Percentiles rank a stretch among this genome's conserved stretches.
phyloP scores from a whole-genome alignment of 129 eudicot species.

The Dittrichia graveolens region DNA sequence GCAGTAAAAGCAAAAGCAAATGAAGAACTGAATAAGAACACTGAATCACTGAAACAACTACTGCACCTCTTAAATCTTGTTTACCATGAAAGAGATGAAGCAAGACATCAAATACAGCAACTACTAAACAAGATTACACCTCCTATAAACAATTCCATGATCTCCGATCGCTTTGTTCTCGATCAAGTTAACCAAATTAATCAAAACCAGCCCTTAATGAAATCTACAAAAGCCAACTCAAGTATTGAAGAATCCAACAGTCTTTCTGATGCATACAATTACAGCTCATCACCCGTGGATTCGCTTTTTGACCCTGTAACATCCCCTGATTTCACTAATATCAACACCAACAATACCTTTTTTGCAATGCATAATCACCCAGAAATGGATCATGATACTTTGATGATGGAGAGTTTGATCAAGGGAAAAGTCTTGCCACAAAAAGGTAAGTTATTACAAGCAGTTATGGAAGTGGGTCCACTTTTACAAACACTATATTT shows the following conservation, averaged over 20 bases:
- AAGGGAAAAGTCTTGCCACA: conserved; percentile 62
- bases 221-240: conserved; percentile 55
- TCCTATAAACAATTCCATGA: conserved; percentile 4
- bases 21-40: conserved; percentile 58
- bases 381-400: conserved; percentile 38
- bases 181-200: conserved; percentile 28
- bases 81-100: conserved; percentile 88
- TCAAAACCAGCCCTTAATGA: conserved; percentile 29
- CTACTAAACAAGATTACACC: conserved; percentile 48
- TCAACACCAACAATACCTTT: conserved; percentile 32
- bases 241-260: conserved; percentile 65
- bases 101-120: conserved; percentile 58
- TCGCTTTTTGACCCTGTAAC: conserved; percentile 53
- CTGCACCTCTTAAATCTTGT: conserved; percentile 57
- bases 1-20: conserved; percentile 53
- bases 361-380: conserved; percentile 2
- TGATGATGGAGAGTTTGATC: conserved; percentile 52
- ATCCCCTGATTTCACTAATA: conserved; percentile 52
- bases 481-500: conserved; percentile 52
- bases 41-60: conserved; percentile 51
- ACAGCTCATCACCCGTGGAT: conserved; percentile 52
- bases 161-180: neutral
- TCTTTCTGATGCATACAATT: conserved; percentile 53
- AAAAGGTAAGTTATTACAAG: conserved; percentile 54
- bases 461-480: conserved; percentile 62